These are phyloP conservation scores for Didymella segeticola DNA, from an alignment of 2,329 filamentous ascomycete genomes.

Conservation along the genomic window DNA sequence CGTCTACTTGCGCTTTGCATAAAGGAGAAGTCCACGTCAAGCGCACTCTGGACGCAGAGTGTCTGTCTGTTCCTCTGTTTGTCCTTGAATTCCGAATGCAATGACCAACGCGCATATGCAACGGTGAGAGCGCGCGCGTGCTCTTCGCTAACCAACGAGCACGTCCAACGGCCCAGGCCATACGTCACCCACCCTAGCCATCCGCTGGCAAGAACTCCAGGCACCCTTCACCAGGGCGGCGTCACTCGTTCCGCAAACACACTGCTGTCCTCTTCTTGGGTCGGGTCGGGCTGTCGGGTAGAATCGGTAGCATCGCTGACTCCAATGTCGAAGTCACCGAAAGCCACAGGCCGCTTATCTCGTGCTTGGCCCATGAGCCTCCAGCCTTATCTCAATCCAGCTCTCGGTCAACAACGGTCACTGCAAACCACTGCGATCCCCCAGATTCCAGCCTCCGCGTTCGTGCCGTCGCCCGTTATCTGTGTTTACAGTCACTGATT, in stretches of 20 bases:
- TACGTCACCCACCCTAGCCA: constrained; percentile 15
- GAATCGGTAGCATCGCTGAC: constrained; percentile 14
- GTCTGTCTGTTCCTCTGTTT: neutral
- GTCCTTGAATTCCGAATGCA: neutral
- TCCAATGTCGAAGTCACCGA: constrained; percentile 14
- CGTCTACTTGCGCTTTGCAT: constrained; percentile 24
- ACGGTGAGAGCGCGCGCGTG: constrained; percentile 9
- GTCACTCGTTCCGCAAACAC: constrained; percentile 5
- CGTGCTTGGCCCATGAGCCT: constrained; percentile 13
- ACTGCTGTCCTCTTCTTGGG: constrained; percentile 1
- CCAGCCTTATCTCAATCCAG: constrained; percentile 19
- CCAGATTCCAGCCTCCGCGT: constrained; percentile 14
- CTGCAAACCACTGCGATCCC: constrained; percentile 12
- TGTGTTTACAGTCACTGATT: neutral
- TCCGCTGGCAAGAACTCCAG: neutral
- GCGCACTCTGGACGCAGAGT: neutral
- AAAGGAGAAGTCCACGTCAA: constrained; percentile 24
- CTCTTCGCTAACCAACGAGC: constrained; percentile 12
- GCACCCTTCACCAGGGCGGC: neutral
- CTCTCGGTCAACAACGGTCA: constrained; percentile 13
- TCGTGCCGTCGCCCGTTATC: constrained; percentile 9
- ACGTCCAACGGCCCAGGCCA: neutral
- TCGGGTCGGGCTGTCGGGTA: constrained; percentile 14
- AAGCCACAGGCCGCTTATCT: constrained; percentile 13
- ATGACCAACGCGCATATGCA: constrained; percentile 1